Percentiles rank a stretch among this genome's conserved stretches.
phyloP scores from a whole-genome alignment of 179 eudicot genomes.

The Beta lomatogona region DNA sequence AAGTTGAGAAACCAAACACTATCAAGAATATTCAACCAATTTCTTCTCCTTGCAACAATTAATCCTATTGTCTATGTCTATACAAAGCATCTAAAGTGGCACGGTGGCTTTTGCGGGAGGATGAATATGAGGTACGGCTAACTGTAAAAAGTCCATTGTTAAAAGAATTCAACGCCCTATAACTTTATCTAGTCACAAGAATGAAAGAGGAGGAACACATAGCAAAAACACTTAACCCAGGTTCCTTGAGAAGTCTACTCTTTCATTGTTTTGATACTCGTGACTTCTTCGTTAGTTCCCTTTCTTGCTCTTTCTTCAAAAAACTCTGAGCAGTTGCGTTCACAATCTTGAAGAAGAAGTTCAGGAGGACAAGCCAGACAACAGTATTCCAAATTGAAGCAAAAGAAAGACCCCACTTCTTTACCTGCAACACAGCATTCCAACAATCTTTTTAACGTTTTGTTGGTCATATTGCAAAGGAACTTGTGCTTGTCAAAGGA shows the following conservation, averaged over 20 bases:
- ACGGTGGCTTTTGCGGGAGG: constrained; percentile 24
- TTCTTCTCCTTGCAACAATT: constrained; percentile 36
- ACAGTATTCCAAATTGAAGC: constrained; percentile 83
- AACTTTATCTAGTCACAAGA: constrained; percentile 10
- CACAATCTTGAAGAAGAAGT: constrained; percentile 81
- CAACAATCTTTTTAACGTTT: neutral
- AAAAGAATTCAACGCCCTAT: neutral
- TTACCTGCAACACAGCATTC: constrained; percentile 45
- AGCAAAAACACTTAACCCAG: neutral
- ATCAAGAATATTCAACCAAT: constrained; percentile 10
- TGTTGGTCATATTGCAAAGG: neutral
- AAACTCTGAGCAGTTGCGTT: constrained; percentile 79
- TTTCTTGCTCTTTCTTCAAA: constrained; percentile 78
- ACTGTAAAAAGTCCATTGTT: constrained; percentile 4
- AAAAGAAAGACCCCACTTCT: constrained; percentile 75
- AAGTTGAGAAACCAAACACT: neutral
- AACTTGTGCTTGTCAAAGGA: neutral
- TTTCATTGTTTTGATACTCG: constrained; percentile 29
- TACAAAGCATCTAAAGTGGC: constrained; percentile 30
- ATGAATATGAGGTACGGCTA: constrained; percentile 29
- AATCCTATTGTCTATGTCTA: constrained; percentile 36
- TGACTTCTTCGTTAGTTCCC: constrained; percentile 42
- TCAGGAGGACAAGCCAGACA: constrained; percentile 87
- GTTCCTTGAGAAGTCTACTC: neutral
- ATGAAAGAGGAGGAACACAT: neutral